A percentile compares a stretch with the other conserved stretches of the same genome.
phyloP scores from a whole-genome alignment of 208 protist genomes.

The Trypanosoma conorhini region DNA sequence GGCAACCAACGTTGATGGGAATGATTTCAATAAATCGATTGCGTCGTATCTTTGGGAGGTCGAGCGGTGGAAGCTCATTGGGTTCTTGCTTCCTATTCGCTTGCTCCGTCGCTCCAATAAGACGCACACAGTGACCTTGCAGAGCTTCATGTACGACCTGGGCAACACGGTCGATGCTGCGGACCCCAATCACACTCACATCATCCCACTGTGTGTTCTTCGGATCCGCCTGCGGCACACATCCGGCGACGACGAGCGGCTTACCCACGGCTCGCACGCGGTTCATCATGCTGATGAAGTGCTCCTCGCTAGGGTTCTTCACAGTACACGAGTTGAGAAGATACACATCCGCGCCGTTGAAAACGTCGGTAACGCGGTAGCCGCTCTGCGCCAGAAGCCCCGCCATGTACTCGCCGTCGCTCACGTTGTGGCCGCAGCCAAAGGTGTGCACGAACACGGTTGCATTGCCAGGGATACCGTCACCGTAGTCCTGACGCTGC shows the following conservation, averaged over 20 bases:
- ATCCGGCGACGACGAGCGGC: conserved; percentile 63
- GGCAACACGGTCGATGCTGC: conserved; percentile 65
- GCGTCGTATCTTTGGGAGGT: conserved; percentile 79
- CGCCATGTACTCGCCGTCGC: conserved; percentile 88
- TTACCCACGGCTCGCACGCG: conserved; percentile 35
- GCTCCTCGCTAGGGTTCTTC: conserved; percentile 75
- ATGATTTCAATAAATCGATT: conserved; percentile 89
- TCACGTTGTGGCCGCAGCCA: conserved; percentile 81
- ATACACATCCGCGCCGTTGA: conserved; percentile 47
- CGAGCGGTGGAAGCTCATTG: conserved; percentile 47
- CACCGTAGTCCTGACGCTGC: conserved; percentile 26
- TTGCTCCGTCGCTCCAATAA: conserved; percentile 28
- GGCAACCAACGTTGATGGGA: conserved; percentile 81
- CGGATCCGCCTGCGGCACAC: conserved; percentile 75
- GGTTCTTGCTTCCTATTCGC: conserved; percentile 3
- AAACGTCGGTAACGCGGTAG: conserved; percentile 48
- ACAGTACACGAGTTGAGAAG: conserved; percentile 88
- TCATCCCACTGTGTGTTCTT: conserved; percentile 28
- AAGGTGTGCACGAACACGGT: conserved; percentile 80
- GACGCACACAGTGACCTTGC: conserved; percentile 62
- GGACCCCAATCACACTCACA: conserved; percentile 56
- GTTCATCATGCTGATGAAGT: conserved; percentile 47
- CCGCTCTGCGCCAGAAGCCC: conserved; percentile 63
- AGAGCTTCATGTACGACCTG: conserved; percentile 78
- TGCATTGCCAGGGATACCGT: conserved; percentile 40